Percentiles rank a stretch among this genome's conserved stretches.
Conservation (phyloP, 176 grass and related monocot genomes). For the Carex littledalei region DNA sequence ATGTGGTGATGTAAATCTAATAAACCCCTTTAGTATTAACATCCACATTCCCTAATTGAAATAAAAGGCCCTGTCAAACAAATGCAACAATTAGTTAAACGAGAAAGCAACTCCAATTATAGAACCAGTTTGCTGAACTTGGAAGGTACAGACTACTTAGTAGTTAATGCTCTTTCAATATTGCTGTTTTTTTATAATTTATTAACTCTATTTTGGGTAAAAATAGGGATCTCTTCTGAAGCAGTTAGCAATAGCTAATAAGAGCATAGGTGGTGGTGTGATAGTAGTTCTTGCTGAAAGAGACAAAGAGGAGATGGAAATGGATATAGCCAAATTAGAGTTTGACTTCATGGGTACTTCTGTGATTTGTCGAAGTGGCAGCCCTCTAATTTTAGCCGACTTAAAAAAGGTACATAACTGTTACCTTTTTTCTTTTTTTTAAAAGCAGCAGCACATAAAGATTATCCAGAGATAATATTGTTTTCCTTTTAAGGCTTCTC, state of each 20-base stretch:
- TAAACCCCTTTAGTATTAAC: background rate
- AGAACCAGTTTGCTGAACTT: background rate
- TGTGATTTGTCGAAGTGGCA: constrained; percentile 95
- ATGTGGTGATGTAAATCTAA: background rate
- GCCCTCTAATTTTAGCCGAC: constrained; percentile 89
- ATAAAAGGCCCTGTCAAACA: background rate
- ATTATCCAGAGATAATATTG: background rate
- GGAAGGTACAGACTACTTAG: background rate
- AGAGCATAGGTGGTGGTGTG: constrained; percentile 95
- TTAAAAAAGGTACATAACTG: constrained; percentile 58
- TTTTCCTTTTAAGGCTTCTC: constrained; percentile 18
- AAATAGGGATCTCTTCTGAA: constrained; percentile 89
- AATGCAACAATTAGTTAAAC: background rate
- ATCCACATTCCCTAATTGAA: background rate
- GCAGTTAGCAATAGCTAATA: constrained; percentile 97
- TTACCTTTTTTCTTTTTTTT: background rate
- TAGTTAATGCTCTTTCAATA: background rate
- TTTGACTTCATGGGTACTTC: constrained; percentile 99
- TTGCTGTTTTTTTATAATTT: background rate
- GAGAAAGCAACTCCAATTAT: too few relatives aligned
- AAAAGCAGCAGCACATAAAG: constrained; percentile 40
- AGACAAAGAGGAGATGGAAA: constrained; percentile 98
- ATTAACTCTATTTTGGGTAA: constrained; percentile 1
- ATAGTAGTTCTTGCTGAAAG: constrained; percentile 97
- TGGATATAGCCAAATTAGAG: constrained; percentile 91